Conservation (phyloP, 768 basidiomycete species). For the Solioccasus polychromus region DNA sequence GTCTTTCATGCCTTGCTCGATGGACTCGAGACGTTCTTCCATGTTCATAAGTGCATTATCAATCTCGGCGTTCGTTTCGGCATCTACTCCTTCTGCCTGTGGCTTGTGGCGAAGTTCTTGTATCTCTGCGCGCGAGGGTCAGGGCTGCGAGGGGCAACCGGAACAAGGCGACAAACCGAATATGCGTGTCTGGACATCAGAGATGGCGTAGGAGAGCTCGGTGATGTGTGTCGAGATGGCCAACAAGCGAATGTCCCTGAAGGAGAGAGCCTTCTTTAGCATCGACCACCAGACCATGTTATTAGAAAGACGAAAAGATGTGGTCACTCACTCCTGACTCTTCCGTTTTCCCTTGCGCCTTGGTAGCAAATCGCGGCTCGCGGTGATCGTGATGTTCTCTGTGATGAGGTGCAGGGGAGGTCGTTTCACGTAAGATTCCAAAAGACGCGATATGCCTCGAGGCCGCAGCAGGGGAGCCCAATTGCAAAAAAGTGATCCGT, state of each 20-base stretch:
- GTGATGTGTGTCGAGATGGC: slow-evolving; percentile 85
- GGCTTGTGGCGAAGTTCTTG: slow-evolving; percentile 91
- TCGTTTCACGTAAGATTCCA: slow-evolving; percentile 34
- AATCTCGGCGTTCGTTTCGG: slow-evolving; percentile 64
- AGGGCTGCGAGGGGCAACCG: slow-evolving; percentile 3
- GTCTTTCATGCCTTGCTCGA: slow-evolving; percentile 68
- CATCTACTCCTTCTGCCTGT: slow-evolving; percentile 52
- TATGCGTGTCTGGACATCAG: slow-evolving; percentile 88
- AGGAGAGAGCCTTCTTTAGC: slow-evolving; percentile 25
- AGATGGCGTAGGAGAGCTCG: slow-evolving; percentile 81
- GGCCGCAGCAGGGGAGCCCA: slow-evolving; percentile 10
- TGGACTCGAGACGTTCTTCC: slow-evolving; percentile 73
- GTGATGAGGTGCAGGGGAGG: slow-evolving; percentile 24
- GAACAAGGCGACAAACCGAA: slow-evolving; percentile 53
- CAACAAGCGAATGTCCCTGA: slow-evolving; percentile 70
- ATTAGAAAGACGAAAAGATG: slow-evolving; percentile 11
- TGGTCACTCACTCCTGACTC: slow-evolving; percentile 62
- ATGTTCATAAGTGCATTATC: slow-evolving; percentile 79
- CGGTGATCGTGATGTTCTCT: slow-evolving; percentile 77
- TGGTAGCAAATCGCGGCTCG: slow-evolving; percentile 41
- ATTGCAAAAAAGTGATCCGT: slow-evolving; percentile 17
- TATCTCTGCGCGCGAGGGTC: slow-evolving; percentile 56
- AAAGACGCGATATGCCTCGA: slow-evolving; percentile 25
- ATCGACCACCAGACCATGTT: slow-evolving; percentile 26
- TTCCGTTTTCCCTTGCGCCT: slow-evolving; percentile 51